A percentile compares a stretch with the other conserved stretches of the same genome.
Conservation (phyloP, 108 stramenopile genomes). For the Cylindrotheca fusiformis region DNA sequence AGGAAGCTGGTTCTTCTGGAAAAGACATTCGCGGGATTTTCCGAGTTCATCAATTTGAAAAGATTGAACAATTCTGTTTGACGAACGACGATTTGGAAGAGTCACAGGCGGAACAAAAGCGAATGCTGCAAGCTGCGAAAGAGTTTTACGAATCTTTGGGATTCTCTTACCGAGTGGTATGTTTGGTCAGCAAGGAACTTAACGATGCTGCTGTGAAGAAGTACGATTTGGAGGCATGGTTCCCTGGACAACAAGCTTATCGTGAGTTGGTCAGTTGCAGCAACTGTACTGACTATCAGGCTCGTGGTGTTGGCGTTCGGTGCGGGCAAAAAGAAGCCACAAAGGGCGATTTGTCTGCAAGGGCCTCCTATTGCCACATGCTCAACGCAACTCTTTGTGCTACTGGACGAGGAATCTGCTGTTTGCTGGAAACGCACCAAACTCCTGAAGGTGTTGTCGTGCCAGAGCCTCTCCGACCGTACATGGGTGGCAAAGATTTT, state of each 20-base stretch:
- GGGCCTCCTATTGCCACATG: slow-evolving; percentile 93
- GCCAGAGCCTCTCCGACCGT: slow-evolving; percentile 95
- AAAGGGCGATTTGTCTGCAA: slow-evolving; percentile 70
- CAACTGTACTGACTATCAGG: slow-evolving; percentile 99
- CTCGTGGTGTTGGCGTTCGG: slow-evolving; percentile 93
- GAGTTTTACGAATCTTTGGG: slow-evolving; percentile 96
- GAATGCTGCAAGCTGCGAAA: slow-evolving; percentile 89
- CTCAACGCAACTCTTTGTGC: slow-evolving; percentile 98
- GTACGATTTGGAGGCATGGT: slow-evolving; percentile 99
- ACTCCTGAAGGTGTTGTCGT: slow-evolving; percentile 91
- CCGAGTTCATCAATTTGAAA: slow-evolving; percentile 99
- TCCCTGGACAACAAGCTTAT: slow-evolving; percentile 96
- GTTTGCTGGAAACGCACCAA: slow-evolving; percentile 97
- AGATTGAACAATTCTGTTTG: slow-evolving; percentile 99
- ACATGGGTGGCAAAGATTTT: slow-evolving; percentile 98
- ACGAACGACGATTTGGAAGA: slow-evolving; percentile 92
- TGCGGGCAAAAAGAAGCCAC: slow-evolving; percentile 87
- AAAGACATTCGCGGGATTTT: slow-evolving; percentile 99
- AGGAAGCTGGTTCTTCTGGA: slow-evolving; percentile 98
- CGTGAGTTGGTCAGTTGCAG: slow-evolving; percentile 98
- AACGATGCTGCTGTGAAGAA: slow-evolving; percentile 99
- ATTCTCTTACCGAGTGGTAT: slow-evolving; percentile 96
- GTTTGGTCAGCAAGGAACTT: slow-evolving; percentile 94
- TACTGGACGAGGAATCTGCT: slow-evolving; percentile 97
- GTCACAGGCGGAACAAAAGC: slow-evolving; percentile 87